Conservation (phyloP, 192 early-diverging fungal species). For the Entomortierella chlamydospora region DNA sequence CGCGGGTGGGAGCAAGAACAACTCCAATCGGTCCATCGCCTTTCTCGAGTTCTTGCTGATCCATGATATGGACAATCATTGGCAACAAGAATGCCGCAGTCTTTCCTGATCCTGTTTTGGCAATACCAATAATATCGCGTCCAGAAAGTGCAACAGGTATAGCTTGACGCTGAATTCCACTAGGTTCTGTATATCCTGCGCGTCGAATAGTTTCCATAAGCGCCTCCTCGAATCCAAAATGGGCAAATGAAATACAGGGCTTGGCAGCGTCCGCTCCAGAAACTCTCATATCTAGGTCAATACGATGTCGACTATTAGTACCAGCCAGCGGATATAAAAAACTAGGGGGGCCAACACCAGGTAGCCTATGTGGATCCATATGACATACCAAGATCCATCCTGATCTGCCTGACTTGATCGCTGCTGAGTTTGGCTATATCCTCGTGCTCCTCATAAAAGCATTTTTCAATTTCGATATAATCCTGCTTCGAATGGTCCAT, state of each 20-base stretch:
- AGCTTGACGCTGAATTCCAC: slow-evolving; percentile 83
- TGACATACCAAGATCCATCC: slow-evolving; percentile 60
- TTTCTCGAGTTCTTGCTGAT: slow-evolving; percentile 76
- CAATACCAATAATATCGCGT: slow-evolving; percentile 87
- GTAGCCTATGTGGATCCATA: not conserved
- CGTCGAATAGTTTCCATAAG: slow-evolving; percentile 71
- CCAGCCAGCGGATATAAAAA: too few relatives aligned
- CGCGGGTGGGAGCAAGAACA: slow-evolving; percentile 81
- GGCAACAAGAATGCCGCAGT: slow-evolving; percentile 88
- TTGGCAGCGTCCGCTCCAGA: slow-evolving; percentile 71
- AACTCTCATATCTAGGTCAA: slow-evolving; percentile 68
- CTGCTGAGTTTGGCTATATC: slow-evolving; percentile 74
- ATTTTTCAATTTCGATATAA: slow-evolving; percentile 79
- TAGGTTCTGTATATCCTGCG: slow-evolving; percentile 76
- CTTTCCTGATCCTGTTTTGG: slow-evolving; percentile 89
- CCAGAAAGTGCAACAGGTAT: slow-evolving; percentile 82
- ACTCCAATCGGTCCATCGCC: slow-evolving; percentile 88
- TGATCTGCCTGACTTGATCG: slow-evolving; percentile 65
- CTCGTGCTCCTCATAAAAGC: slow-evolving; percentile 82
- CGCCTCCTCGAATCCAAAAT: slow-evolving; percentile 84
- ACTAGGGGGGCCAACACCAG: too few relatives aligned
- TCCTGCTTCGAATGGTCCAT: slow-evolving; percentile 74
- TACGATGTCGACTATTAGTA: not conserved
- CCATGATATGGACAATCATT: slow-evolving; percentile 89
- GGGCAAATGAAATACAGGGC: slow-evolving; percentile 86